Percentiles rank a stretch among this genome's conserved stretches.
These are phyloP conservation scores for Termitomyces sp. DNA, from an alignment of 1,284 basidiomycete species.

Conservation along the genomic window DNA sequence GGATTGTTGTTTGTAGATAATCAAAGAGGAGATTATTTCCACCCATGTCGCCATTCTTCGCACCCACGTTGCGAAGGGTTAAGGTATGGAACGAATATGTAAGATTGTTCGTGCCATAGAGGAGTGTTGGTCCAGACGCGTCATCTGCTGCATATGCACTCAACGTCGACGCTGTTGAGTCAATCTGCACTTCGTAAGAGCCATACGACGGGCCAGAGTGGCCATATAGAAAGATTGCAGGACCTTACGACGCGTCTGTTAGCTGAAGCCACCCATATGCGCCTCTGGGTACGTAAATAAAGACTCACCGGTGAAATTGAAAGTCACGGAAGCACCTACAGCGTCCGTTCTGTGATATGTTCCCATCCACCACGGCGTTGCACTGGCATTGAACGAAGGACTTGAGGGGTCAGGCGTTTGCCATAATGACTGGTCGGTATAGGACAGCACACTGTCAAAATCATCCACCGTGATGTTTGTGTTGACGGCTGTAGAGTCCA, in stretches of 20 bases:
- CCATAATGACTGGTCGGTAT: conserved; percentile 34
- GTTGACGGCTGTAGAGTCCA: conserved; percentile 40
- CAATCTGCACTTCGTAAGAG: conserved; percentile 33
- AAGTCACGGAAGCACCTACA: conserved; percentile 28
- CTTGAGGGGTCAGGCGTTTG: conserved; percentile 39
- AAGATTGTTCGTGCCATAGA: conserved; percentile 31
- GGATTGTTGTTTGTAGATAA: conserved; percentile 33
- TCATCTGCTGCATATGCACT: conserved; percentile 27
- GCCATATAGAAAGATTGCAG: conserved; percentile 37
- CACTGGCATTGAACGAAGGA: conserved; percentile 27
- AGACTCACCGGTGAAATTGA: conserved; percentile 37
- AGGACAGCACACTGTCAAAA: conserved; percentile 37
- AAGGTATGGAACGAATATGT: conserved; percentile 33
- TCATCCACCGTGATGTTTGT: conserved; percentile 39
- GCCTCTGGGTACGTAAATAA: neutral
- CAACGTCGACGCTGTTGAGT: conserved; percentile 23
- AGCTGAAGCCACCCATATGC: too few species aligned
- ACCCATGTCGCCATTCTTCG: conserved; percentile 27
- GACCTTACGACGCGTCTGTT: conserved; percentile 23
- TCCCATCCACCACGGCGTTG: conserved; percentile 34
- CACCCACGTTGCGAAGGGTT: conserved; percentile 34
- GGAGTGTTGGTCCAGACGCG: conserved; percentile 27
- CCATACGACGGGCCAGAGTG: conserved; percentile 35
- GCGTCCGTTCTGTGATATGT: conserved; percentile 36
- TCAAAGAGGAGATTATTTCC: conserved; percentile 35